Conservation (phyloP, 306 rosid genomes). For the Fagus sylvatica region DNA sequence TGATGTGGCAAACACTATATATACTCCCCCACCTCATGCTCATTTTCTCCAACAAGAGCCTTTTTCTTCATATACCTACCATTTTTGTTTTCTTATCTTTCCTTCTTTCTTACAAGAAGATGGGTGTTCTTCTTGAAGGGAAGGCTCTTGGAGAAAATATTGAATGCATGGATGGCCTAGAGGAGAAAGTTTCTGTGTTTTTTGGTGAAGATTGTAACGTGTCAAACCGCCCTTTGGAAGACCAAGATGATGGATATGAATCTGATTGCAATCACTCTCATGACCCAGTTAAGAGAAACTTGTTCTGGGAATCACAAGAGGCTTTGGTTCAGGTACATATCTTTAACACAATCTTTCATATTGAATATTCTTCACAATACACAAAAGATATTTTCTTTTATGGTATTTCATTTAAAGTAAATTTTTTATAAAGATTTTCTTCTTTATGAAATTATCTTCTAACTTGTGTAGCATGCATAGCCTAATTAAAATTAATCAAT, state of each 20-base stretch:
- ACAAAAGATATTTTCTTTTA: no score
- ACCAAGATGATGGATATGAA: constrained; percentile 1
- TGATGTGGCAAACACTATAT: background rate
- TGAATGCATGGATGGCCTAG: constrained; percentile 51
- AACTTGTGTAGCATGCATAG: no score
- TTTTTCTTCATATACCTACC: background rate
- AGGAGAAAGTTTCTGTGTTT: constrained; percentile 46
- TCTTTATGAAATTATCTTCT: no score
- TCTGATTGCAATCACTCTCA: constrained; percentile 13
- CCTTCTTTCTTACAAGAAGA: background rate
- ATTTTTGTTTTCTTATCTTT: background rate
- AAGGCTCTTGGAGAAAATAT: background rate
- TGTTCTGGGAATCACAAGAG: constrained; percentile 65
- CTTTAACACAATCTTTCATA: background rate
- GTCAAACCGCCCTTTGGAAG: constrained; percentile 1
- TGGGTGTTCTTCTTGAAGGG: constrained; percentile 5
- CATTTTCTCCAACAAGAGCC: background rate
- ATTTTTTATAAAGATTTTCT: no score
- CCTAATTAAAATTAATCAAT: no score
- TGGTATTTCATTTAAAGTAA: no score
- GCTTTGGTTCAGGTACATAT: constrained; percentile 50
- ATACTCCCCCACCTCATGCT: background rate
- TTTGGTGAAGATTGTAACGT: constrained; percentile 23
- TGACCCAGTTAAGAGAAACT: constrained; percentile 22
- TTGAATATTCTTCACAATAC: background rate